A percentile compares a stretch with the other conserved stretches of the same genome.
Conservation (phyloP, 2,329 filamentous ascomycete genomes). For the Exophiala spinifera region DNA sequence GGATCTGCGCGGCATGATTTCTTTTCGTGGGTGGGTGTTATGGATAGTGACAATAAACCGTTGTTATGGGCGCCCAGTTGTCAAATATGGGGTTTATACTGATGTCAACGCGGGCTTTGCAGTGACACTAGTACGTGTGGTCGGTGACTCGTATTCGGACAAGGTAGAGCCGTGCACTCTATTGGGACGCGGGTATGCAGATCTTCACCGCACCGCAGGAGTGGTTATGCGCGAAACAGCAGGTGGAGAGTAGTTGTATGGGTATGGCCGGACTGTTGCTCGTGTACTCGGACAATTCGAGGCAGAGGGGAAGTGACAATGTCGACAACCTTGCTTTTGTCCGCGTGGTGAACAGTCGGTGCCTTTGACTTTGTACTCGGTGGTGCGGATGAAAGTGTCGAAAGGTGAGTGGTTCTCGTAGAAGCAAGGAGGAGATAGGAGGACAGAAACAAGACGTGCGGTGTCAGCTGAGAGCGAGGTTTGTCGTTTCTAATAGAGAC, state of each 20-base stretch:
- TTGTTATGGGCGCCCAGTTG: neutral
- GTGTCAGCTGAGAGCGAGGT: neutral
- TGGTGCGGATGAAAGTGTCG: too few relatives aligned
- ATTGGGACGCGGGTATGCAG: neutral
- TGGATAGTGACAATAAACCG: neutral
- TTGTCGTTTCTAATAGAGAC: neutral
- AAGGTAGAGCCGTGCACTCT: neutral
- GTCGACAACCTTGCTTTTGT: too few relatives aligned
- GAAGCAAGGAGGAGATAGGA: too few relatives aligned
- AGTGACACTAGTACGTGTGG: neutral
- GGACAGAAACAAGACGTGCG: neutral
- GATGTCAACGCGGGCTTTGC: slow-evolving; percentile 2
- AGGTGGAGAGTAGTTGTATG: neutral
- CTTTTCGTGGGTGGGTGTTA: neutral
- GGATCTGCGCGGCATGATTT: slow-evolving; percentile 41
- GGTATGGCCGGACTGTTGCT: too few relatives aligned
- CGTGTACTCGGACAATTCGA: too few relatives aligned
- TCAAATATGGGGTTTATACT: neutral
- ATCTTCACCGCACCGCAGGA: neutral
- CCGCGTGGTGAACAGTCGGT: too few relatives aligned
- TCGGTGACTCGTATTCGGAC: neutral
- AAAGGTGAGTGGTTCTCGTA: too few relatives aligned
- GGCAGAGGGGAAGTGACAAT: too few relatives aligned
- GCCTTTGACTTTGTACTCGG: too few relatives aligned
- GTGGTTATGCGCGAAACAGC: neutral